phyloP scores from a whole-genome alignment of 106 monocot species.

The Dioscorea zingiberensis region DNA sequence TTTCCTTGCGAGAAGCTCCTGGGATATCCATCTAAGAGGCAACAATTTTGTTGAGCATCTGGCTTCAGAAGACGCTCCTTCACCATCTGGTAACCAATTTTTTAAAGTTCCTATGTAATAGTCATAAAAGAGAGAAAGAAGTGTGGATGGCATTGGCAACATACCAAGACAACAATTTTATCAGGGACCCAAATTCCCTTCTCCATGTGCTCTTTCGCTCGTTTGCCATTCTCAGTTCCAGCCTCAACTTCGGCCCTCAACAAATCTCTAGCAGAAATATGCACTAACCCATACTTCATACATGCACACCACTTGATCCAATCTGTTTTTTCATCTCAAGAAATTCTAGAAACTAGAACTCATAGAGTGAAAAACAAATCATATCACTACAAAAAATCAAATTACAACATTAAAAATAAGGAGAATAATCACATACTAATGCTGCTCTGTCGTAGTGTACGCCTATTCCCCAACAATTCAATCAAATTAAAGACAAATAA shows the following conservation, averaged over 20 bases:
- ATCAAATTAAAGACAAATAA: neutral
- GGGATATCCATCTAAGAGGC: conserved; percentile 97
- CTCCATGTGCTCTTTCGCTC: conserved; percentile 90
- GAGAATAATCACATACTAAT: too few species aligned
- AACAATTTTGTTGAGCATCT: conserved; percentile 88
- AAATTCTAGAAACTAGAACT: neutral
- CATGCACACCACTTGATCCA: conserved; percentile 6
- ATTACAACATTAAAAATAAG: neutral
- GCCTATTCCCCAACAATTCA: too few species aligned
- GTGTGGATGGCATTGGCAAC: neutral
- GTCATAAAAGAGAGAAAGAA: neutral
- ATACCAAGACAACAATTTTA: conserved; percentile 92
- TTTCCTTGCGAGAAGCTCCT: conserved; percentile 87
- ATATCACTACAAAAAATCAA: neutral
- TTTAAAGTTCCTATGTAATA: neutral
- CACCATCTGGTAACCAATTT: conserved; percentile 66
- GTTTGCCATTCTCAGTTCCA: conserved; percentile 78
- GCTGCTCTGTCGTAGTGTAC: too few species aligned
- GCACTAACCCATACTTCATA: conserved; percentile 83
- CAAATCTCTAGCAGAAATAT: conserved; percentile 96
- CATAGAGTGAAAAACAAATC: conserved; percentile 2
- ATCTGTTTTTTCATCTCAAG: neutral
- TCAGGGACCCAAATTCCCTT: conserved; percentile 88
- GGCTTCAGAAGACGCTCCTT: conserved; percentile 67
- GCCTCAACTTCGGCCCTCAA: conserved; percentile 81